Percentiles rank a stretch among this genome's conserved stretches.
These are phyloP conservation scores for Eragrostis tef DNA, from an alignment of 202 grass and related monocot species.

Conservation along the genomic window DNA sequence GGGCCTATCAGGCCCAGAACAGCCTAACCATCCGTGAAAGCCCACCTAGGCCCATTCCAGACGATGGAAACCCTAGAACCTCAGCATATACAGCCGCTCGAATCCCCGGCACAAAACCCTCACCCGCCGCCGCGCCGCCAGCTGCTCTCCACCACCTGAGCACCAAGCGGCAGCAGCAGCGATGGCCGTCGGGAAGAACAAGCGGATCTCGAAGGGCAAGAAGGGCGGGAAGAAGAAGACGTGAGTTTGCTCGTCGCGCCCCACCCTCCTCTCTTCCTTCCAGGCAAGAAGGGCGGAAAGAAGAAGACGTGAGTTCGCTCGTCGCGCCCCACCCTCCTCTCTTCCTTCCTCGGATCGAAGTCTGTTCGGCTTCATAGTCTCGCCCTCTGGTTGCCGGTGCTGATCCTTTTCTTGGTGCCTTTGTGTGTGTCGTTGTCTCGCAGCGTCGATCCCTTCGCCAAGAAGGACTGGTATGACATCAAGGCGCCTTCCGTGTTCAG, in stretches of 20 bases:
- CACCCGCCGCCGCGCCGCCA: not conserved
- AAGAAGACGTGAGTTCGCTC: slow-evolving; percentile 54
- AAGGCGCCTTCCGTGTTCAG: slow-evolving; percentile 68
- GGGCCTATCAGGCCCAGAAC: not conserved
- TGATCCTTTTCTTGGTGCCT: not conserved
- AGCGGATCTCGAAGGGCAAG: slow-evolving; percentile 69
- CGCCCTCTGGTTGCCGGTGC: not conserved
- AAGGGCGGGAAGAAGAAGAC: slow-evolving; percentile 55
- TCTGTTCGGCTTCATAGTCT: not conserved
- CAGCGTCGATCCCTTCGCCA: slow-evolving; percentile 71
- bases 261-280: not conserved
- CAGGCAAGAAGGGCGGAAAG: too few species aligned
- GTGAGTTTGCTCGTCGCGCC: slow-evolving; percentile 24
- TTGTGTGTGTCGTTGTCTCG: not conserved
- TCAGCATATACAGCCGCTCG: not conserved
- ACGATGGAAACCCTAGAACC: not conserved
- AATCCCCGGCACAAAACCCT: not conserved
- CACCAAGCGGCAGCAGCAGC: not conserved
- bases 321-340: not conserved
- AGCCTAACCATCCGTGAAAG: not conserved
- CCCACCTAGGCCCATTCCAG: not conserved
- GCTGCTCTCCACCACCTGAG: not conserved
- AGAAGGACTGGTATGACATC: slow-evolving; percentile 84
- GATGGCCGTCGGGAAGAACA: slow-evolving; percentile 68
- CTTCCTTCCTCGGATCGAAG: not conserved